Percentiles rank a stretch among this genome's conserved stretches.
phyloP scores from a whole-genome alignment of 441 rosid genomes.

The Mallotus repandus region DNA sequence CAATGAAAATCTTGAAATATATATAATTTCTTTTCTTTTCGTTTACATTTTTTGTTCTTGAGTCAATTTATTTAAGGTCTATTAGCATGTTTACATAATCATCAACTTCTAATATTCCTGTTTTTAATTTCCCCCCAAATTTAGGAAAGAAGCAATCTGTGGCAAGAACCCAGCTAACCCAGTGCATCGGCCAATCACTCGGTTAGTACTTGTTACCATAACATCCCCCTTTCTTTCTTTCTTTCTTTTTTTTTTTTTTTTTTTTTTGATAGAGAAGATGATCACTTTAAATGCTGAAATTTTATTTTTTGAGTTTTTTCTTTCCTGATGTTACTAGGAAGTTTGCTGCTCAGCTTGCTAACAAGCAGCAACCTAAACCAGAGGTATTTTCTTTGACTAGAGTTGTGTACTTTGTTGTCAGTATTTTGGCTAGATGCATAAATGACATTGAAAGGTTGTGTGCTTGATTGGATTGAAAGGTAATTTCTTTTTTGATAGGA shows the following conservation, averaged over 20 bases:
- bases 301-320: constrained; percentile 7
- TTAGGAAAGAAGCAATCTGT: constrained; percentile 45
- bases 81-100: too few species aligned
- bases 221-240: too few species aligned
- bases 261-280: neutral
- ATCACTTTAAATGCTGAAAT: constrained; percentile 11
- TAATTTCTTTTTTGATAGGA: constrained; percentile 34
- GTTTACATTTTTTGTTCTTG: neutral
- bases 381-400: constrained; percentile 37
- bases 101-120: neutral
- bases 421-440: neutral
- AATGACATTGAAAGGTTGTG: neutral
- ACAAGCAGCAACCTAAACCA: constrained; percentile 45
- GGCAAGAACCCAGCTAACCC: constrained; percentile 50
- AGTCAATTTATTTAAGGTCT: neutral
- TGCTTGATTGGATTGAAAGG: neutral
- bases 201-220: constrained; percentile 37
- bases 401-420: neutral
- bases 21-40: neutral
- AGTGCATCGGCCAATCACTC: constrained; percentile 80
- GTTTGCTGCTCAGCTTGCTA: constrained; percentile 76
- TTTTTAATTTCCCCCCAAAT: neutral
- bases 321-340: constrained; percentile 43
- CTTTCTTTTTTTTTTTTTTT: neutral
- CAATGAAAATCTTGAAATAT: too few species aligned